Base-by-base conservation (phyloP, 1,284 basidiomycete species). In the Papiliotrema fonsecae region DNA sequence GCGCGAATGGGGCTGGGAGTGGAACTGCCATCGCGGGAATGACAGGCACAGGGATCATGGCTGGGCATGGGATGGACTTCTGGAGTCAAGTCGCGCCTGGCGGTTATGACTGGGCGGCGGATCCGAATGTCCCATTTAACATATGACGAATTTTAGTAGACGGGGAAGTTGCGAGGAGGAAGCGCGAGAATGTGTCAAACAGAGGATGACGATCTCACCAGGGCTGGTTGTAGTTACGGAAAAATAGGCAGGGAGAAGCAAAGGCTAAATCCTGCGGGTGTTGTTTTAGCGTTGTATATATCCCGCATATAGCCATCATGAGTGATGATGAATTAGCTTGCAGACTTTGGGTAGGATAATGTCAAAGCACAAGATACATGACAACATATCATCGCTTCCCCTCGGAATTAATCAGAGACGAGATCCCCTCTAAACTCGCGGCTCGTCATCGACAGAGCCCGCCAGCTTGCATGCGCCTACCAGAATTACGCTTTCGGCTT, bases 91-190 rank as follows among this genome's bases (percentile, higher is more conserved):
- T 72, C 25, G 61, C 64, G 1, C 66, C 64, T 19, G 56, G 55
- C 26, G 57, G 59, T 19, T 70, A 69, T 45, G 67, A 72, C 55
- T 72, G 69, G 69, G 60, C 62, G 42, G 65, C 69, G 22, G 69
- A 72, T 50, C 69, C 69, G 22, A 67, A 43, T 51, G 67, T 72
- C n/a, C 69, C 69, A 13, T 72, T 72, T 56, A 66, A 65, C 35
- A 65, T 71, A 24, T 67, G 49, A 19, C n/a, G 5, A 10, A 22
- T 13, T 19, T 43, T 18, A 16, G 7, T 10, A 13, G 13, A 24
- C 18, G 36, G 19, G 36, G 11, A 19, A 21, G 36, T 14, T 32
- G 30, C 10, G 10, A n/a, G 9, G 9, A 10, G 10, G 30, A 32
- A 32, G 9, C 18, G 19, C 18, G 36, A 37, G 19, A 11, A 37